Evolutionary conservation across 179 eudicot species (phyloP).

Genomic region (Beta lomatogona): DNA sequence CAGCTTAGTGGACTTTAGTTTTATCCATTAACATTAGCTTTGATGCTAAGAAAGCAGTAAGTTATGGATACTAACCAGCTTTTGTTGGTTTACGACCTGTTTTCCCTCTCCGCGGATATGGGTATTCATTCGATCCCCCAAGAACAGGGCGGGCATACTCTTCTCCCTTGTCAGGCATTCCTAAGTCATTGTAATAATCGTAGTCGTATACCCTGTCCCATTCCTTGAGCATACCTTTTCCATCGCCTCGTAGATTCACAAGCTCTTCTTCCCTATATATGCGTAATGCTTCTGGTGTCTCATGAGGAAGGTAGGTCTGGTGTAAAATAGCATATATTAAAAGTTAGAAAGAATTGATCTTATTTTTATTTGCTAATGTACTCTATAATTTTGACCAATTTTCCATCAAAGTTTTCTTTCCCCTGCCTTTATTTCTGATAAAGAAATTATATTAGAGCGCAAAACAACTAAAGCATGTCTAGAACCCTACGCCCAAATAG

Average conservation of each 20-base stretch:
- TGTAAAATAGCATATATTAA: not conserved
- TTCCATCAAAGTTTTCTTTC: no score
- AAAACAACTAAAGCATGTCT: no score
- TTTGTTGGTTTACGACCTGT: conserved; percentile 62
- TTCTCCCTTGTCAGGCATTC: conserved; percentile 63
- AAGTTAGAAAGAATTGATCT: not conserved
- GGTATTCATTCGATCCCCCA: conserved; percentile 63
- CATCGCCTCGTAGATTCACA: conserved; percentile 63
- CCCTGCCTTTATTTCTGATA: no score
- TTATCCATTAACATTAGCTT: not conserved
- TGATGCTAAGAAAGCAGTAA: not conserved
- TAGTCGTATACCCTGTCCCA: conserved; percentile 94
- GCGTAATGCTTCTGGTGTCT: conserved; percentile 64
- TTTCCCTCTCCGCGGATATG: conserved; percentile 64
- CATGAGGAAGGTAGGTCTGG: conserved; percentile 78
- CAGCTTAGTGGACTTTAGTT: not conserved
- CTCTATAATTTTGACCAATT: no score
- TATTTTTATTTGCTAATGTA: no score
- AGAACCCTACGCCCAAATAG: no score
- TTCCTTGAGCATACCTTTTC: conserved; percentile 70
- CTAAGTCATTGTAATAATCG: conserved; percentile 79
- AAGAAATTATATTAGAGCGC: no score
- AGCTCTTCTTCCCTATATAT: conserved; percentile 72
- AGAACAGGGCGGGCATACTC: conserved; percentile 47
- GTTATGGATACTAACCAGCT: conserved; percentile 42